These are phyloP conservation scores for Pavlovales sp. DNA, from an alignment of 208 protist genomes.

Conservation along the genomic window DNA sequence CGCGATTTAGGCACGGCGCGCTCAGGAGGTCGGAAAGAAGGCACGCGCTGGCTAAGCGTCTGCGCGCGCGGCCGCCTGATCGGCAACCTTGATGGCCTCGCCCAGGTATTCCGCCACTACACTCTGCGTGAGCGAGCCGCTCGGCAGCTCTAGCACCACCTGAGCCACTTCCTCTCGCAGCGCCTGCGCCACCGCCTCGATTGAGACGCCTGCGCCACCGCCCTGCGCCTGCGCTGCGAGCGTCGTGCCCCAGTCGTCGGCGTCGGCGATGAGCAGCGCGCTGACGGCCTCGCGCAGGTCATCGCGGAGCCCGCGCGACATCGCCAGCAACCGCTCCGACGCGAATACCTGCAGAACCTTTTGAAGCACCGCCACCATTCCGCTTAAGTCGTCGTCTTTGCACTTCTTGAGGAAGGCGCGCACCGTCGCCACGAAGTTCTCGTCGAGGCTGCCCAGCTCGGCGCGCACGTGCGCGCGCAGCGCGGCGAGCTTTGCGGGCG, in stretches of 20 bases:
- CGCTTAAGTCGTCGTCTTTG: neutral
- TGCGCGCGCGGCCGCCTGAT: neutral
- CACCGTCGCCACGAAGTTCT: neutral
- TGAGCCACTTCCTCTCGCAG: slow-evolving; percentile 12
- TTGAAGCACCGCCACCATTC: slow-evolving; percentile 9
- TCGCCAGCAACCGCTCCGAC: neutral
- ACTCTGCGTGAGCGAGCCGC: slow-evolving; percentile 1
- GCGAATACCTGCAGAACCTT: slow-evolving; percentile 29
- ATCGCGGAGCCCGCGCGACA: neutral
- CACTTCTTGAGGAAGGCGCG: slow-evolving; percentile 12
- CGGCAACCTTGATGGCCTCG: neutral
- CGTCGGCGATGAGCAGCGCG: neutral
- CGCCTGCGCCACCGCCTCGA: too few relatives aligned
- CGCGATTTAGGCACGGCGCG: too few relatives aligned
- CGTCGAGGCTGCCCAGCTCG: neutral
- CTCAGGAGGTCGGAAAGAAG: too few relatives aligned
- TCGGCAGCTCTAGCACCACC: slow-evolving; percentile 16
- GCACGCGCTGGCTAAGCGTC: too few relatives aligned
- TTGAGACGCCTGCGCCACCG: too few relatives aligned
- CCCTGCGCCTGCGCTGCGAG: neutral
- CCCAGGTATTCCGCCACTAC: slow-evolving; percentile 15
- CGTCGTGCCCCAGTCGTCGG: neutral
- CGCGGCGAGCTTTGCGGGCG: neutral
- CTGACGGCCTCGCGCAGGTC: neutral
- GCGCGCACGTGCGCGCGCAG: neutral